Conservation (phyloP, 805 yeast species). For the Spathaspora hagerdaliae region DNA sequence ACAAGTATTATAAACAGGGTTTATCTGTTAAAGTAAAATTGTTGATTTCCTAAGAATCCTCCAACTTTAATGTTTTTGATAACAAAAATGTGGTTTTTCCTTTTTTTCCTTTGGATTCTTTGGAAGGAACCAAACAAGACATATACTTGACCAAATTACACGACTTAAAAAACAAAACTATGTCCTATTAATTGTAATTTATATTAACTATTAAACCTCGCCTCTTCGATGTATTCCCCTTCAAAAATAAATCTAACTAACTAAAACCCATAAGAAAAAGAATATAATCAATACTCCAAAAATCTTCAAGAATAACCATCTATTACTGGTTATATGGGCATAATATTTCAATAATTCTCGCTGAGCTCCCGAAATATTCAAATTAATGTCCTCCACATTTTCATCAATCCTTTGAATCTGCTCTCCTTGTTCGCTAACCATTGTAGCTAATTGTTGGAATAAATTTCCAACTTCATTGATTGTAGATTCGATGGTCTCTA, state of each 20-base stretch:
- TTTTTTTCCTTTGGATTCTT: too few relatives aligned
- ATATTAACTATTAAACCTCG: too few relatives aligned
- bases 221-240: too few relatives aligned
- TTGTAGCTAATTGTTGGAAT: constrained; percentile 91
- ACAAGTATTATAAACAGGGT: too few relatives aligned
- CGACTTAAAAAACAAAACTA: too few relatives aligned
- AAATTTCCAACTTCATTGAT: constrained; percentile 94
- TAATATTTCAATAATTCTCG: constrained; percentile 88
- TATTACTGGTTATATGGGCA: constrained; percentile 79
- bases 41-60: too few relatives aligned
- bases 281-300: constrained; percentile 82
- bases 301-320: constrained; percentile 87
- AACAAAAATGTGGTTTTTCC: too few relatives aligned
- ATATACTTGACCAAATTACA: too few relatives aligned
- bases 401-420: constrained; percentile 92
- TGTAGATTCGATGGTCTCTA: constrained; percentile 94
- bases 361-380: constrained; percentile 92
- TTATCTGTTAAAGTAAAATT: too few relatives aligned
- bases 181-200: too few relatives aligned
- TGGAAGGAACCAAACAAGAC: too few relatives aligned
- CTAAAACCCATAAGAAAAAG: constrained; percentile 75
- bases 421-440: constrained; percentile 98
- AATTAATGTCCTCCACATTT: constrained; percentile 87
- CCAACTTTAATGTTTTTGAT: too few relatives aligned
- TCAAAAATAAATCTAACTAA: constrained; percentile 39